Evolutionary conservation across 1,139 yeast species (phyloP), one percentile per base, ranked within the genome.

Genomic region (Taphrina populina): DNA sequence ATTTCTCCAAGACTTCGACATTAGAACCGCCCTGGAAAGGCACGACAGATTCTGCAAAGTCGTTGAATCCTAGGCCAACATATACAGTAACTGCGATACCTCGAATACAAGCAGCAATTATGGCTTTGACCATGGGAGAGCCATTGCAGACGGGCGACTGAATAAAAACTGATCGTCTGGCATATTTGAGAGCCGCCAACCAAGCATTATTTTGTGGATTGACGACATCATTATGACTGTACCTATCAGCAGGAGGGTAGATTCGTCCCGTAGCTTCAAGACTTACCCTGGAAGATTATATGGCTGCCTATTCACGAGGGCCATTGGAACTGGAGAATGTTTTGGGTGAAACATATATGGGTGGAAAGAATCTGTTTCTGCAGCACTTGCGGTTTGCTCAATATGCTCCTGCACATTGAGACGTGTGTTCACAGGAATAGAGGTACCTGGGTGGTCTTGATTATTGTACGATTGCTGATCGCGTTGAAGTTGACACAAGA

Each of bases 121-220:
- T 35, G 2, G 26, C 52, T 10, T 20, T 21, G 13, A 34, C 13
- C 34, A 35, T 27, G 32, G 52, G 52, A 7, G 40, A 23, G 5
- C 36, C 52, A 19, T 45, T 45, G 19, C 40, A 45, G 23, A 35
- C 41, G 4, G 52, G 52, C 7, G 52, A 34, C 41, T 45, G 52
- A n/a, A 45, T 45, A 24, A 45, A 45, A 2, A 45, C 41, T 15
- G 32, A 23, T 6, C 52, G 40, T 17, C 35, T 33, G 11, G 52
- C 52, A n/a, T 45, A 45, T 23, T 35, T 34, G 15, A 45, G 33
- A 5, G 36, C 52, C 10, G 52, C 52, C 11, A 45, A 23, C 52
- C 52, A 45, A 24, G 52, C 52, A n/a, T 34, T 35, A 19, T 45
- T 35, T 21, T 45, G 52, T 4, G 52, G 52, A 45, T 45, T 45